These are phyloP conservation scores for Psidium guajava DNA, from an alignment of 345 rosid genomes.

Conservation along the genomic window DNA sequence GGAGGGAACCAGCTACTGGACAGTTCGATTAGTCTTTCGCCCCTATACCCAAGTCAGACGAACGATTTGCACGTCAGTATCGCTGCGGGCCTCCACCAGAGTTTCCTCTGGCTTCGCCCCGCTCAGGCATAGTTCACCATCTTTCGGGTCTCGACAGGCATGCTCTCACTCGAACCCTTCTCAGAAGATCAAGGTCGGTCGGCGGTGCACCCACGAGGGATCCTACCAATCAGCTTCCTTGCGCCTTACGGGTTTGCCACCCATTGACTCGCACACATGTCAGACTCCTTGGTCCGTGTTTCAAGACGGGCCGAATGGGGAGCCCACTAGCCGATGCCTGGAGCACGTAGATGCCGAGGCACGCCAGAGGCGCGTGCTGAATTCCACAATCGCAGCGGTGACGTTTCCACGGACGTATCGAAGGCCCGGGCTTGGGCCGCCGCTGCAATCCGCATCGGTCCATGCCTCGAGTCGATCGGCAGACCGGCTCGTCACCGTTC, in stretches of 20 bases:
- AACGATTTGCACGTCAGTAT: slow-evolving; percentile 32
- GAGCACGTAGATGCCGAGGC: slow-evolving; percentile 5
- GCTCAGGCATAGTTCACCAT: background rate
- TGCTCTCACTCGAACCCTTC: slow-evolving; percentile 2
- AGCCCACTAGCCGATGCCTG: slow-evolving; percentile 10
- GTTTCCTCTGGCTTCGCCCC: background rate
- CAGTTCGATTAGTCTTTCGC: slow-evolving; percentile 57
- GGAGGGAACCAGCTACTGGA: slow-evolving; percentile 40
- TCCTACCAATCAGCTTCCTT: background rate
- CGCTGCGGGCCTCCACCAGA: background rate
- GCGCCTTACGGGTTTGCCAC: slow-evolving; percentile 1
- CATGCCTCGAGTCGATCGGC: no score
- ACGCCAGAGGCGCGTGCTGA: background rate
- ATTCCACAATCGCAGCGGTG: background rate
- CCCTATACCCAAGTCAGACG: slow-evolving; percentile 49
- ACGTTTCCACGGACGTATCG: no score
- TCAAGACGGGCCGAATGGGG: slow-evolving; percentile 35
- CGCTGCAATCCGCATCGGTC: no score
- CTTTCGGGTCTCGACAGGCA: background rate
- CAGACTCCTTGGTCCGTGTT: slow-evolving; percentile 44
- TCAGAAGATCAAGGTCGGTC: background rate
- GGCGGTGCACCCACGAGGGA: background rate
- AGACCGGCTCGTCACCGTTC: no score
- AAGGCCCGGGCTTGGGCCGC: no score
- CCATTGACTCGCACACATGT: slow-evolving; percentile 37